Evolutionary conservation across 345 rosid genomes (phyloP), one percentile per base, ranked within the genome.

Genomic region (Nasturtium officinale): DNA sequence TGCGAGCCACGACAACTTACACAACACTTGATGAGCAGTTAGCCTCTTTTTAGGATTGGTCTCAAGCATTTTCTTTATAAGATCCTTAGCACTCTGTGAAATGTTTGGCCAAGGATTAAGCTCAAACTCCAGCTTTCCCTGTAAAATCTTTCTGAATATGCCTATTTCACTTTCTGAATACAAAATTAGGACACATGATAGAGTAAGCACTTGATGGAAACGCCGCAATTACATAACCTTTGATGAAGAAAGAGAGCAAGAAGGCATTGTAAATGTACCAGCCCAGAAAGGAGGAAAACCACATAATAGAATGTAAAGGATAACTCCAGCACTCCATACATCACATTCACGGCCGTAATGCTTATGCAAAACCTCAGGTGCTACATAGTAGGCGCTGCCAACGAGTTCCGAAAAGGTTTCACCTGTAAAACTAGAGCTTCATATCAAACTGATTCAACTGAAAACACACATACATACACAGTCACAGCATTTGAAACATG

Each of bases 241-340:
- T 20, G 25, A 53, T 5, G 65, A 33, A 40, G 37, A 65, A 33
- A 38, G 2, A 62, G 28, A 18, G 52, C 56, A 79, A 73, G 46
- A 78, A 77, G 46, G 0, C 61, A 76, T 7, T n/a, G 37, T 61
- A 33, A 47, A 62, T 50, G 20, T 43, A 89, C 96, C 96, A 69
- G 89, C 96, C 90, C 90, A 89, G 68, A 89, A 89, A 12, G 96
- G 96, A 16, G 96, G 96, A 40, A 82, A 90, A 52, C 96, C 96
- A 77, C 90, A 83, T 61, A 89, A 61, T 0, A 89, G 80, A 66
- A 89, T 89, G 78, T 89, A 86, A 62, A 89, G 78, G 70, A 89
- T 87, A 74, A 89, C 85, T 52, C 96, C 96, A 28, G 90, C 96
- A 60, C 96, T 89, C 96, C 96, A 89, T 13, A 89, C 89, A 48